These are phyloP conservation scores for Aureobasidium sp. DNA, from an alignment of 2,329 filamentous ascomycete species.

Conservation along the genomic window DNA sequence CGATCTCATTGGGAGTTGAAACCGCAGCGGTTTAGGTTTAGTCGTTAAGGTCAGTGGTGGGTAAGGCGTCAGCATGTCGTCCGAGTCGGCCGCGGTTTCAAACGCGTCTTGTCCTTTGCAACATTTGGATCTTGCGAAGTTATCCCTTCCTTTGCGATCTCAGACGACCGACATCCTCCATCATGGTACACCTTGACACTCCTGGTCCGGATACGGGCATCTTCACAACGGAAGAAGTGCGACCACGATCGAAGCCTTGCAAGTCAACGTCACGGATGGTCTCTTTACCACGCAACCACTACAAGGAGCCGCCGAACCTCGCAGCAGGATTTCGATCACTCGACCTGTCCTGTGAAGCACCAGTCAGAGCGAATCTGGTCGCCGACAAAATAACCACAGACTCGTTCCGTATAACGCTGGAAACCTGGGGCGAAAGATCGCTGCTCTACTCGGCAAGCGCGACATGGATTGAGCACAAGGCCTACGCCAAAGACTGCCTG, in stretches of 20 bases:
- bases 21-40: background rate
- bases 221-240: conserved; percentile 22
- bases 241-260: conserved; percentile 14
- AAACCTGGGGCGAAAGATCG: conserved; percentile 19
- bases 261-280: conserved; percentile 20
- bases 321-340: conserved; percentile 22
- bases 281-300: conserved; percentile 19
- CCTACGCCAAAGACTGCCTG: conserved; percentile 19
- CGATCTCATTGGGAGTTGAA: background rate
- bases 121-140: background rate
- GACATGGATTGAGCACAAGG: conserved; percentile 24
- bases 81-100: background rate
- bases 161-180: background rate
- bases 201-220: conserved; percentile 21
- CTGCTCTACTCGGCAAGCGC: conserved; percentile 18
- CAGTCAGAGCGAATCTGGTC: conserved; percentile 21
- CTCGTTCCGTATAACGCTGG: conserved; percentile 18
- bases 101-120: background rate
- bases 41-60: background rate
- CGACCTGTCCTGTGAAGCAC: conserved; percentile 17
- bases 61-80: background rate
- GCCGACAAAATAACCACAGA: conserved; percentile 18
- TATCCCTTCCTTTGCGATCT: background rate
- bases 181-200: conserved; percentile 14
- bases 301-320: conserved; percentile 21